Evolutionary conservation across 78 protist species (phyloP), one percentile per base, ranked within the genome.

Genomic region (Guillardia theta): DNA sequence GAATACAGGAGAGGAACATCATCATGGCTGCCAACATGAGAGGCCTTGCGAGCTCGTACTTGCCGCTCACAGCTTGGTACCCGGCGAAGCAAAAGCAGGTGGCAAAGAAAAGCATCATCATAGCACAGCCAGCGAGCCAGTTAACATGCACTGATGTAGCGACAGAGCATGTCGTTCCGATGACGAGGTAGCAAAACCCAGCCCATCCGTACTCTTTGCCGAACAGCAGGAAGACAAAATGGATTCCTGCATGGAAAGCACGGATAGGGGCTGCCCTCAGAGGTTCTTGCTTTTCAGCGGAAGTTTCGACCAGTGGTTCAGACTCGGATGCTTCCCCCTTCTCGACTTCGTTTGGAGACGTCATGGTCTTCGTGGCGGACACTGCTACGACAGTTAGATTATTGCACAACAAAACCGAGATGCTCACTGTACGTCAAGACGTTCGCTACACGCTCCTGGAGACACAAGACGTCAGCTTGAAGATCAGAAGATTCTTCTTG

Each of bases 71-170:
- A 15, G 90, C 90, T 24, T 80, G 46, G 90, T 19, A 39, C 1
- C 53, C 90, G 6, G 53, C 90, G 10, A 43, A 80, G 48, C 90
- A 80, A 30, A 80, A 80, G 53, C 45, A 37, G 24, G 90, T 45
- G 90, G 90, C 90, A n/a, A 80, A 80, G 48, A 39, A 80, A 18
- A 80, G 43, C 90, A 80, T 44, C 90, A 80, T 80, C 90, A 44
- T 80, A 18, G 90, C 90, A 80, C 90, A 80, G 37, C 90, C 90
- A 10, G 90, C 90, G 12, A 80, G 10, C 90, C 90, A 80, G 48
- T 44, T 44, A 21, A 80, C 53, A 33, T 80, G 90, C 2, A 80
- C 46, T 43, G 90, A 80, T 18, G 53, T 39, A 43, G 90, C 90
- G 58, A 80, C 90, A 3, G 90, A 80, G 90, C 90, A 44, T 37